These are phyloP conservation scores for Solanum ossicruentum DNA, from an alignment of 257 asterid species.

Conservation along the genomic window DNA sequence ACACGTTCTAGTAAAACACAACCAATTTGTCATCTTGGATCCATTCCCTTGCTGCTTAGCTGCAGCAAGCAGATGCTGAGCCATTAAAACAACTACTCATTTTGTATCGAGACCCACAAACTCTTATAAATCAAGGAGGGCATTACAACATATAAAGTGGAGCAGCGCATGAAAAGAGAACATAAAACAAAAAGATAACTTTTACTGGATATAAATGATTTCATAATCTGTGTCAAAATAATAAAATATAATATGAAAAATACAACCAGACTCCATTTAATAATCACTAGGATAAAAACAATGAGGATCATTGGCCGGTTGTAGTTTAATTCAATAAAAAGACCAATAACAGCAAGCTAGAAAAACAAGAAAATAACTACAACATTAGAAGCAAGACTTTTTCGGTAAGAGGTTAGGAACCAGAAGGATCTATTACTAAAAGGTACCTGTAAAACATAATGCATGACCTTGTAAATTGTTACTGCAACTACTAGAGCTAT, in stretches of 20 bases:
- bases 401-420: background rate
- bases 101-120: background rate
- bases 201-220: background rate
- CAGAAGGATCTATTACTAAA: background rate
- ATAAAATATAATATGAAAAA: background rate
- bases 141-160: slow-evolving; percentile 3
- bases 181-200: background rate
- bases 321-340: background rate
- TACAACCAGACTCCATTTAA: background rate
- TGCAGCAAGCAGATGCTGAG: slow-evolving; percentile 1
- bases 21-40: too few relatives aligned
- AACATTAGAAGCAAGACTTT: background rate
- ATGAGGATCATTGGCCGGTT: background rate
- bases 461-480: background rate
- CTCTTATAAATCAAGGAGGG: slow-evolving; percentile 1
- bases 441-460: background rate
- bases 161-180: background rate
- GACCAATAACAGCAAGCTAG: background rate
- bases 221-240: too few relatives aligned
- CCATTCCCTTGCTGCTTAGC: background rate
- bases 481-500: background rate
- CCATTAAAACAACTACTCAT: background rate
- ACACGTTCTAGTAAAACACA: too few relatives aligned
- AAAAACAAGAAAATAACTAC: background rate
- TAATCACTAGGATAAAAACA: background rate